Conservation (phyloP, 768 basidiomycete species). For the Mycena capillaripes region DNA sequence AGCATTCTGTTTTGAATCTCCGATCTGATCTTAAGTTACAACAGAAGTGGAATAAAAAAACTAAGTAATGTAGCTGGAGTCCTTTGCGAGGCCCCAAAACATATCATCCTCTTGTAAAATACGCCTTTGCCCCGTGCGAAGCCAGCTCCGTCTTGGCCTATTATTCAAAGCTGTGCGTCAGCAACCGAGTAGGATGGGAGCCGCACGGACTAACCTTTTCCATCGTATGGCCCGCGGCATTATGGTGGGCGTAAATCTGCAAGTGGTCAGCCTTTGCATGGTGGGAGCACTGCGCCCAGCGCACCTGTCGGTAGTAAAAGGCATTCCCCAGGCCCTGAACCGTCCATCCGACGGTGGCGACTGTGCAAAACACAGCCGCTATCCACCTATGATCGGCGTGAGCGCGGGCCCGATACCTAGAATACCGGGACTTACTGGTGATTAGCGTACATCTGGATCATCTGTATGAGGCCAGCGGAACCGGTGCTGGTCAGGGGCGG, state of each 20-base stretch:
- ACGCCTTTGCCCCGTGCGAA: slow-evolving; percentile 87
- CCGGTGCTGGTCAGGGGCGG: slow-evolving; percentile 74
- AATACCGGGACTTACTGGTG: slow-evolving; percentile 86
- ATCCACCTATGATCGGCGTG: slow-evolving; percentile 59
- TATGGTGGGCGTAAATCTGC: slow-evolving; percentile 85
- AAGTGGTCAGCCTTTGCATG: slow-evolving; percentile 24
- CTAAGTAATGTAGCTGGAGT: slow-evolving; percentile 24
- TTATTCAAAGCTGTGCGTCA: slow-evolving; percentile 7
- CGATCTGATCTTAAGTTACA: background rate
- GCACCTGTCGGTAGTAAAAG: slow-evolving; percentile 84
- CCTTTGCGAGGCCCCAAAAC: background rate
- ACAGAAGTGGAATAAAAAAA: slow-evolving; percentile 20
- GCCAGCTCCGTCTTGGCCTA: slow-evolving; percentile 90
- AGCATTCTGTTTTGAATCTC: slow-evolving; percentile 17
- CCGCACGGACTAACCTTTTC: slow-evolving; percentile 72
- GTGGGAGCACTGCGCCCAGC: slow-evolving; percentile 38
- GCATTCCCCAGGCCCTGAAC: slow-evolving; percentile 88
- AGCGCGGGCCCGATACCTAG: slow-evolving; percentile 34
- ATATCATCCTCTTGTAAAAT: slow-evolving; percentile 82
- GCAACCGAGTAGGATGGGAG: slow-evolving; percentile 19
- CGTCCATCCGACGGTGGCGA: slow-evolving; percentile 91
- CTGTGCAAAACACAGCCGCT: slow-evolving; percentile 84
- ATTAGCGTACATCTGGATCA: slow-evolving; percentile 82
- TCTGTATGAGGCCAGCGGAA: slow-evolving; percentile 95
- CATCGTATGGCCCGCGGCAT: slow-evolving; percentile 88